phyloP scores from a whole-genome alignment of 805 yeast genomes.

The Kodamaea restingae region DNA sequence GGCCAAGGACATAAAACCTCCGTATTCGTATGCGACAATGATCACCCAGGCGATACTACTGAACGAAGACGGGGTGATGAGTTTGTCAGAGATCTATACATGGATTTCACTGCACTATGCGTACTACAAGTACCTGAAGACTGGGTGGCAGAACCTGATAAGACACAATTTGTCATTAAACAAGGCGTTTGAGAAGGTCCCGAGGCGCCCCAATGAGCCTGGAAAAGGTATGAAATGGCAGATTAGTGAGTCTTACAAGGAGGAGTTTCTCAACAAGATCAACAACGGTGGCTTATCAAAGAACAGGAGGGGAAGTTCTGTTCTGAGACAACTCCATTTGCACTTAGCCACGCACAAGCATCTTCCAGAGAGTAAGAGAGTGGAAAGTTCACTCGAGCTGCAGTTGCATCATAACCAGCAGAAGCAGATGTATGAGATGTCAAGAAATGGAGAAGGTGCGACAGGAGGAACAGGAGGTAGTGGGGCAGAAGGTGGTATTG shows the following conservation, averaged over 20 bases:
- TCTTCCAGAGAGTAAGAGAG: constrained; percentile 41
- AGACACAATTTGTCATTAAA: constrained; percentile 91
- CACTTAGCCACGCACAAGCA: constrained; percentile 60
- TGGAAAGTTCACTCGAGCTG: constrained; percentile 18
- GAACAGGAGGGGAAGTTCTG: constrained; percentile 75
- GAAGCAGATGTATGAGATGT: constrained; percentile 13
- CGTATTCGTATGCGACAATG: constrained; percentile 96
- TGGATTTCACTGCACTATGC: constrained; percentile 89
- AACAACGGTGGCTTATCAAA: constrained; percentile 71
- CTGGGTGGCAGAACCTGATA: constrained; percentile 98
- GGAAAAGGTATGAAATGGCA: constrained; percentile 99
- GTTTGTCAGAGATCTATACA: constrained; percentile 85
- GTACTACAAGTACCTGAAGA: constrained; percentile 83
- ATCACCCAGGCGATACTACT: constrained; percentile 95
- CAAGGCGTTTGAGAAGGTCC: constrained; percentile 97
- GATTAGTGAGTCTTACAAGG: constrained; percentile 77
- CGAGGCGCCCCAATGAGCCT: constrained; percentile 91
- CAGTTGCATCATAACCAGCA: constrained; percentile 16
- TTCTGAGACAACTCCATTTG: constrained; percentile 72
- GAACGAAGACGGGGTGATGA: constrained; percentile 80
- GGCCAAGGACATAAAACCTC: constrained; percentile 91
- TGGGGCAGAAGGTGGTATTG: constrained; percentile 14
- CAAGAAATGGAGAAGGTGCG: not conserved
- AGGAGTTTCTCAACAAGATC: constrained; percentile 79
- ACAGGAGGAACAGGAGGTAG: too few relatives aligned